Percentiles rank a stretch among this genome's conserved stretches.
Conservation (phyloP, 1,139 yeast species). For the Sugiyamaella pinicola region DNA sequence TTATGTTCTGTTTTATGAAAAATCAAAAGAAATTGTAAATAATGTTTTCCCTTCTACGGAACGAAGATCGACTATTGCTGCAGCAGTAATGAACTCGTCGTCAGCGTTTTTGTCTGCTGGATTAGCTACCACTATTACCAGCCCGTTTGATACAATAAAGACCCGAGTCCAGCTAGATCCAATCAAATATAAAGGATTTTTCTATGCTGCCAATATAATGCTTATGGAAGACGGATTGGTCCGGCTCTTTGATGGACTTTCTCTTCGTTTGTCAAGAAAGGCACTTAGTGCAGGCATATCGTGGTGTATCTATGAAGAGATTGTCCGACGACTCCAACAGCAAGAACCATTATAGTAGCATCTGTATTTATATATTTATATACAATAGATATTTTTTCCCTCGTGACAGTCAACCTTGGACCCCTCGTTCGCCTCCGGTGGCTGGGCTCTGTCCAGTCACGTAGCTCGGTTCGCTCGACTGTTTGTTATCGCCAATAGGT, state of each 20-base stretch:
- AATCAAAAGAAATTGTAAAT: conserved; percentile 55
- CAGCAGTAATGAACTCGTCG: conserved; percentile 31
- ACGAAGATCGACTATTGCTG: conserved; percentile 21
- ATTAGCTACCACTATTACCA: conserved; percentile 81
- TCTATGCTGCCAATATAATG: conserved; percentile 46
- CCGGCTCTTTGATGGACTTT: conserved; percentile 78
- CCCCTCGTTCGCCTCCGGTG: too few species aligned
- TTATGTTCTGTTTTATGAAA: conserved; percentile 82
- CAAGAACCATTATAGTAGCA: conserved; percentile 13
- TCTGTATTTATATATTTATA: background rate
- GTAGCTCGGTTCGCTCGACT: too few species aligned
- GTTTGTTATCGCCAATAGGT: too few species aligned
- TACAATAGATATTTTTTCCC: background rate
- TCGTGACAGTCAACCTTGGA: too few species aligned
- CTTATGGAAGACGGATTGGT: conserved; percentile 59
- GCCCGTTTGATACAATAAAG: conserved; percentile 93
- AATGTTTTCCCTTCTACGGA: conserved; percentile 25
- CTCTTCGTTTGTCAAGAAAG: conserved; percentile 78
- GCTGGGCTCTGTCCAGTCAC: too few species aligned
- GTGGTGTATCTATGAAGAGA: conserved; percentile 95
- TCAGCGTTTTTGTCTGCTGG: conserved; percentile 47
- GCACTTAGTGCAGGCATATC: conserved; percentile 93
- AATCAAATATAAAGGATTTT: conserved; percentile 46
- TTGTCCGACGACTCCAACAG: conserved; percentile 45
- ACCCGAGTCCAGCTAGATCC: conserved; percentile 84